Base-by-base conservation (phyloP, 1,284 basidiomycete genomes). In the Stygiomarasmius scandens region DNA sequence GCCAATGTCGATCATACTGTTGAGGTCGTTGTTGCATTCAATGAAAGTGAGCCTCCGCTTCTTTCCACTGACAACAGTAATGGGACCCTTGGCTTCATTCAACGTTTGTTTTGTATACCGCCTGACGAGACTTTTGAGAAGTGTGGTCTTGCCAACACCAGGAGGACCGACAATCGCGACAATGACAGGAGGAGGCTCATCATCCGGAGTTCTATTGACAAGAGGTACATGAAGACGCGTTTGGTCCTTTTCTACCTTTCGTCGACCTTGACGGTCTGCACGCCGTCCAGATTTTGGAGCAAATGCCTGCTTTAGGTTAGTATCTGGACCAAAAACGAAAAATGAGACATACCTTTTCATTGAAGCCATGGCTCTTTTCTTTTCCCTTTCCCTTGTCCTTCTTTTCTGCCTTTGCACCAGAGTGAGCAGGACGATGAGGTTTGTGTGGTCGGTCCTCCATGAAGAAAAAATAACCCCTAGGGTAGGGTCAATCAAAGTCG, bases 131-230 rank as follows among this genome's bases (percentile, higher is more conserved):
- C 90, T 94, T 68, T 96, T 93, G 66, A 98, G 82, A 11, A 99
- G 81, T 1, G 96, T 99, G 0, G 94, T 93, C 75, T 99, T 99
- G 56, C 97, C 97, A 20, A 95, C 97, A 19, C 97, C 97, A 6
- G 96, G 91, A 14, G 97, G 96, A 0, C 97, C 97, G 50, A 98
- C 96, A 52, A 99, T 85, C n/a, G 96, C 96, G 44, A 99, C 87
- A 58, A 99, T 87, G 64, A 98, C 87, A 1, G 97, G 97, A 12
- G 97, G 96, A 1, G 96, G 94, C 52, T 90, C 83, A 61, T 95
- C 92, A 54, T 94, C 92, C 2, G 96, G 95, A 9, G 95, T 98
- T 58, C 97, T 85, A 71, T 98, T 91, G 51, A 98, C 92, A 32
- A 98, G 84, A 3, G 97, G 97, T 1, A 99, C 97, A 74, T 99